A percentile compares a stretch with the other conserved stretches of the same genome.
phyloP scores from a whole-genome alignment of 2,329 filamentous ascomycete genomes.

The Fusarium graminum region DNA sequence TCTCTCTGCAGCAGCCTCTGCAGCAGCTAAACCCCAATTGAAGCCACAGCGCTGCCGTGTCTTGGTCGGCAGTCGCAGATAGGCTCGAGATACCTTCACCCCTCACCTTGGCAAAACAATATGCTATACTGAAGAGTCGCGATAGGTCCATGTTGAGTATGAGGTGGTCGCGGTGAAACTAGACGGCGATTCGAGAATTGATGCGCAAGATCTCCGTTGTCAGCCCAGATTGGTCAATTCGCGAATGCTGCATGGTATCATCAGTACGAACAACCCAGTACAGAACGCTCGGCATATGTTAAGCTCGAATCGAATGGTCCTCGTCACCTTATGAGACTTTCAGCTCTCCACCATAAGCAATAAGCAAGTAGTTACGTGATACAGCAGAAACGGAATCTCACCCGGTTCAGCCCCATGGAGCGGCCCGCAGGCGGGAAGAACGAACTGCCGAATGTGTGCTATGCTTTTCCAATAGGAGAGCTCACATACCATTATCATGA shows the following conservation, averaged over 20 bases:
- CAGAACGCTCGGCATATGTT: constrained; percentile 18
- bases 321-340: constrained; percentile 20
- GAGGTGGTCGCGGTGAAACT: constrained; percentile 38
- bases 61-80: constrained; percentile 32
- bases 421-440: constrained; percentile 33
- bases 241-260: background rate
- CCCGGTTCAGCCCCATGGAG: constrained; percentile 20
- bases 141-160: constrained; percentile 31
- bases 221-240: constrained; percentile 14
- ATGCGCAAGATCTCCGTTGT: constrained; percentile 12
- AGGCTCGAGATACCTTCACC: constrained; percentile 19
- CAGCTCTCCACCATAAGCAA: constrained; percentile 19
- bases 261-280: background rate
- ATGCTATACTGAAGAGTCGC: constrained; percentile 22
- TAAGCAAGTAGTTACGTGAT: constrained; percentile 15
- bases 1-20: background rate
- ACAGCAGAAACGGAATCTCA: constrained; percentile 26
- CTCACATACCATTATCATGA: constrained; percentile 17
- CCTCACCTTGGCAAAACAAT: constrained; percentile 36
- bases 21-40: constrained; percentile 8
- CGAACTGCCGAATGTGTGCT: constrained; percentile 27
- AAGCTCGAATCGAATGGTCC: constrained; percentile 8
- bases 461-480: constrained; percentile 24
- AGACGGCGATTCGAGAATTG: constrained; percentile 12
- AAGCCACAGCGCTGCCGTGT: constrained; percentile 40